Evolutionary conservation across 352 stramenopile genomes (phyloP), one percentile per base, ranked within the genome.

Genomic region (Globisporangium cylindrosporum): DNA sequence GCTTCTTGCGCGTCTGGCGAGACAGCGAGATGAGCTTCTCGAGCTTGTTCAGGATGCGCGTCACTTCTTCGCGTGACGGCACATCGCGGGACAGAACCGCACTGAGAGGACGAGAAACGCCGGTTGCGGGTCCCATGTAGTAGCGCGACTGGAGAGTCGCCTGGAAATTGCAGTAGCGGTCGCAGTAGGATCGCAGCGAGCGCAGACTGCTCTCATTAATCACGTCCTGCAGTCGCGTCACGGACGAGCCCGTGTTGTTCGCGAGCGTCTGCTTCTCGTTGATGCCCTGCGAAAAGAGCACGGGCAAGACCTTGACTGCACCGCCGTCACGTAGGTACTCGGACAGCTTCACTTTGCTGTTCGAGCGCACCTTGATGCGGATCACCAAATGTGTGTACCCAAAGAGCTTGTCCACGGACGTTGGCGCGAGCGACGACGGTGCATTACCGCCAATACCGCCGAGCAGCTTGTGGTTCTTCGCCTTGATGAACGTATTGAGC

Each of bases 251-350:
- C 1, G 88, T 95, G 71, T 94, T 90, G 79, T 98, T 98, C 2
- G 89, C 90, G 9, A 98, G 54, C 36, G 91, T 97, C 74, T 97
- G 91, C 73, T 94, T 96, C 72, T 98, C 93, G 68, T 98, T 98
- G 71, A 98, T 97, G 24, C 93, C 93, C 62, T 98, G 88, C 0
- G 88, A 90, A 67, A 95, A 95, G 36, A 95, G 72, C 67, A 93
- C 81, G 12, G 87, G 87, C 29, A 71, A 86, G 10, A 95, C 87
- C 34, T 81, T 82, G 69, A 95, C 82, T 8, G 73, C 73, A 18
- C 80, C 82, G n/a, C 89, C 84, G 14, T 78, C 73, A 20, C 75
- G 75, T 66, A 94, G 74, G 12, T 73, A 77, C 24, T 73, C 73
- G 0, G 81, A 77, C 7, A 95, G 59, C 78, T 93, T 93, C n/a